phyloP scores from a whole-genome alignment of 2,329 filamentous ascomycete species.

The Colletotrichum sp. region DNA sequence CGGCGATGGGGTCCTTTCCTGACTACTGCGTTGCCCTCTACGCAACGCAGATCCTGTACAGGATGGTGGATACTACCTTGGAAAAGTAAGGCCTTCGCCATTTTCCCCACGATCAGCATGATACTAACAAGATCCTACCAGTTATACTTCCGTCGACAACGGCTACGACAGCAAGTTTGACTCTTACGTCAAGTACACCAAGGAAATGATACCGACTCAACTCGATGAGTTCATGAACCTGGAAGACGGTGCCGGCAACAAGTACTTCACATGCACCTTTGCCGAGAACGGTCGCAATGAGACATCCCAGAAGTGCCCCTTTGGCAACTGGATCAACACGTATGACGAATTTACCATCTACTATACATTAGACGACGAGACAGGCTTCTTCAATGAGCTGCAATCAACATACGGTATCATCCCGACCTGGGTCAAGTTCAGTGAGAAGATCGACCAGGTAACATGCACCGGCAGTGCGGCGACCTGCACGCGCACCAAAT shows the following conservation, averaged over 20 bases:
- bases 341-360: background rate
- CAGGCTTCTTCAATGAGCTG: background rate
- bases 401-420: background rate
- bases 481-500: background rate
- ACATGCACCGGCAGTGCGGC: background rate
- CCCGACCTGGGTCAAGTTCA: background rate
- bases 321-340: background rate
- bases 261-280: background rate
- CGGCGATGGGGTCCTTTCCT: background rate
- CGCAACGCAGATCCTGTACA: background rate
- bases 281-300: background rate
- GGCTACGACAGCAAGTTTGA: background rate
- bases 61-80: background rate
- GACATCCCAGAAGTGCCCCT: background rate
- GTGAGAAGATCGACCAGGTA: background rate
- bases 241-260: background rate
- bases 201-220: background rate
- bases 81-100: background rate
- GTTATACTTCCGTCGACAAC: background rate
- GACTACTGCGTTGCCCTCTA: background rate
- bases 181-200: background rate
- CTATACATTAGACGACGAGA: background rate
- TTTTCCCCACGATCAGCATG: background rate
- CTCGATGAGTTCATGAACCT: background rate
- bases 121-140: background rate